A percentile compares a stretch with the other conserved stretches of the same genome.
Conservation (phyloP, 2,329 filamentous ascomycete genomes). For the Esteya vermicola region DNA sequence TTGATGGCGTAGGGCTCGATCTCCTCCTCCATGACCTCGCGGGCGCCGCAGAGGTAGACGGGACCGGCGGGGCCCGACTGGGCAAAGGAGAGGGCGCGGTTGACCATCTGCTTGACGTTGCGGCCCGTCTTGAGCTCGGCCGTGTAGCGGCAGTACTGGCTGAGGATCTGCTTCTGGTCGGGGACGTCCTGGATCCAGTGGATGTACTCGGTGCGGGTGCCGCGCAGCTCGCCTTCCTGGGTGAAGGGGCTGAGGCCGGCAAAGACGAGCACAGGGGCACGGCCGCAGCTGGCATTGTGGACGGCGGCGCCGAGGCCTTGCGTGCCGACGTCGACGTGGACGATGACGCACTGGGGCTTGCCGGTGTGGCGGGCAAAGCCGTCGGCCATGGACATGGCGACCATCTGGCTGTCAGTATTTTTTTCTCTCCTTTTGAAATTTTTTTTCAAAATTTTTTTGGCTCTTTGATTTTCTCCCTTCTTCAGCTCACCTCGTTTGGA, state of each 20-base stretch:
- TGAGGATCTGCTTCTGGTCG: conserved; percentile 36
- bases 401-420: conserved; percentile 37
- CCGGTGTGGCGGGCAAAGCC: conserved; percentile 54
- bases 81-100: conserved; percentile 71
- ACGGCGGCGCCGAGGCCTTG: conserved; percentile 59
- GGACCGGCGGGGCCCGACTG: conserved; percentile 64
- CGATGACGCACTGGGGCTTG: conserved; percentile 55
- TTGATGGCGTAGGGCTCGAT: conserved; percentile 57
- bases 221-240: conserved; percentile 25
- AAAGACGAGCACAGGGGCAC: conserved; percentile 44
- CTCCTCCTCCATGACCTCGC: conserved; percentile 79
- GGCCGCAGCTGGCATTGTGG: conserved; percentile 55
- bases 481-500: conserved; percentile 47
- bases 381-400: conserved; percentile 62
- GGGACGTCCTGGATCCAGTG: conserved; percentile 24
- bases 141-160: conserved; percentile 74
- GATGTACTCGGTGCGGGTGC: conserved; percentile 26
- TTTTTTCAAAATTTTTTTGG: background rate
- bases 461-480: background rate
- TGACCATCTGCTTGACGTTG: conserved; percentile 83
- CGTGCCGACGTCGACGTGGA: conserved; percentile 62
- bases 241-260: conserved; percentile 29
- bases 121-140: conserved; percentile 72
- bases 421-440: background rate
- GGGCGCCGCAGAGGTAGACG: conserved; percentile 62